Percentiles rank a stretch among this genome's conserved stretches.
phyloP scores from a whole-genome alignment of 2,329 filamentous ascomycete species.

The Trichoderma semiorbis region DNA sequence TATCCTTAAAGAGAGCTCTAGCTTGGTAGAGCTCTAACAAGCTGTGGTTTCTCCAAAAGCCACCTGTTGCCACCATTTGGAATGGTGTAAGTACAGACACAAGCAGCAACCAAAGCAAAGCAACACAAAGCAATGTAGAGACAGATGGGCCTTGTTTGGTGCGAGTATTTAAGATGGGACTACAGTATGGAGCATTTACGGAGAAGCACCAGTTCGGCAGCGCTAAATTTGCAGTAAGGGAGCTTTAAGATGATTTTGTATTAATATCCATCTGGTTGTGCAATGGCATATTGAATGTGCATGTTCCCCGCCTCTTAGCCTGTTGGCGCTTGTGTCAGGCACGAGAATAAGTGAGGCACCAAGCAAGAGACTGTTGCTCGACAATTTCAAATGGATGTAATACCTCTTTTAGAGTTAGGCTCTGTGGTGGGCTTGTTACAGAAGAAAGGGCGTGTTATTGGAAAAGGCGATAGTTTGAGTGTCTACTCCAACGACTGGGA shows the following conservation, averaged over 20 bases:
- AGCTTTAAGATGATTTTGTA: background rate
- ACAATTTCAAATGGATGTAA: background rate
- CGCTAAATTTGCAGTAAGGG: background rate
- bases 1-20: too few relatives aligned
- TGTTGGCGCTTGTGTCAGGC: background rate
- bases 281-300: background rate
- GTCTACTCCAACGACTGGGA: background rate
- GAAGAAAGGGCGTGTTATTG: background rate
- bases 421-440: background rate
- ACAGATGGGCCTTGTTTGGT: background rate
- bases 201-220: background rate
- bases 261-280: background rate
- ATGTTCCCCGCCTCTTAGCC: background rate
- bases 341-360: background rate
- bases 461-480: fast-evolving
- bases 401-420: background rate
- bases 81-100: background rate
- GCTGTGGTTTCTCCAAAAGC: background rate
- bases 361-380: background rate
- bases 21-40: background rate
- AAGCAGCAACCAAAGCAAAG: background rate
- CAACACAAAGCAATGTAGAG: background rate
- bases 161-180: background rate
- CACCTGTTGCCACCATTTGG: background rate
- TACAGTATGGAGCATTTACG: background rate